Percentiles rank a stretch among this genome's conserved stretches.
Evolutionary conservation across 345 rosid species (phyloP).

Genomic region (Murraya koenigii): DNA sequence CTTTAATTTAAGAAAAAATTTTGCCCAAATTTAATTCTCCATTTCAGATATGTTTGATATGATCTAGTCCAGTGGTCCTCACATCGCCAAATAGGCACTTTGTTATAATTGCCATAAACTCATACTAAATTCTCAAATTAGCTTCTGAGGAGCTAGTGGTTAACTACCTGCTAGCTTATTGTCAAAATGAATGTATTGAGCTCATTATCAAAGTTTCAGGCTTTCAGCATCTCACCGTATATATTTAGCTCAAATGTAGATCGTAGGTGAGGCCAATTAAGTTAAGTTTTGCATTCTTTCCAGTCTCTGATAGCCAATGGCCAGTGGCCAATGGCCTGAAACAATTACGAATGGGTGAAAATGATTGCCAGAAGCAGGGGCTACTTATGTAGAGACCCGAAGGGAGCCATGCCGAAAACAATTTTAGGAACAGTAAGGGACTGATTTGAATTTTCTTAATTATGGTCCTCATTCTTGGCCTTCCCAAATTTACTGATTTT

Average conservation of each 20-base stretch:
- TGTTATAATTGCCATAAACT: background rate
- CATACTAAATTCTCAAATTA: background rate
- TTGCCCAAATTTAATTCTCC: too few relatives aligned
- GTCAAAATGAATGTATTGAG: background rate
- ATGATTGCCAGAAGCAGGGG: too few relatives aligned
- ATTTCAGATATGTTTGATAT: background rate
- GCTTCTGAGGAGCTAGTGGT: background rate
- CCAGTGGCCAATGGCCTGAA: background rate
- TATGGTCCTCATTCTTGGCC: too few relatives aligned
- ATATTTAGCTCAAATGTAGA: background rate
- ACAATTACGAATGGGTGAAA: background rate
- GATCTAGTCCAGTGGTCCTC: background rate
- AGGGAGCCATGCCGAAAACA: too few relatives aligned
- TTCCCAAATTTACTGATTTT: too few relatives aligned
- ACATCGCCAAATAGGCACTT: background rate
- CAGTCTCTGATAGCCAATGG: background rate
- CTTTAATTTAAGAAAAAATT: background rate
- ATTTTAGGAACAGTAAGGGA: too few relatives aligned
- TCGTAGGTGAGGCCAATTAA: background rate
- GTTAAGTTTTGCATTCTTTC: too few relatives aligned
- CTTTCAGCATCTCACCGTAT: background rate
- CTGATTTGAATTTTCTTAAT: too few relatives aligned
- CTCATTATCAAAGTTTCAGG: background rate
- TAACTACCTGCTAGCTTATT: background rate
- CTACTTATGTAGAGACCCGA: too few relatives aligned